Percentiles rank a stretch among this genome's conserved stretches.
These are phyloP conservation scores for Pinus albicaulis DNA, from an alignment of 75 land plant species.

Conservation along the genomic window DNA sequence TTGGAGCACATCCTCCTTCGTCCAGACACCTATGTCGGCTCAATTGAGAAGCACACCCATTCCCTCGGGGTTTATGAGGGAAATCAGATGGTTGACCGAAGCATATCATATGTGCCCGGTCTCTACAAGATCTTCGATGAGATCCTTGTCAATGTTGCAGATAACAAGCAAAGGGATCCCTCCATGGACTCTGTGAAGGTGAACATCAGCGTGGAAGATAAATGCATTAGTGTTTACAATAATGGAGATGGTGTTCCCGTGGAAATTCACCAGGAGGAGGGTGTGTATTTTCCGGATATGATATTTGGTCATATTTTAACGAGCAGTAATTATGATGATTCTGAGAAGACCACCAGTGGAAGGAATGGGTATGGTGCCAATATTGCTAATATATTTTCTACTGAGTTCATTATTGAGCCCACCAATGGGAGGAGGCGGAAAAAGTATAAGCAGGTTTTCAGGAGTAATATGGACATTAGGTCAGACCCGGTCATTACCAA, in stretches of 20 bases:
- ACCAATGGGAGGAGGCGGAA: slow-evolving; percentile 83
- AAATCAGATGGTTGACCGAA: too few relatives aligned
- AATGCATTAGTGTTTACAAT: slow-evolving; percentile 75
- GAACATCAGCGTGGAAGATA: slow-evolving; percentile 58
- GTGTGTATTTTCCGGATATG: slow-evolving; percentile 93
- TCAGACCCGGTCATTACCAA: slow-evolving; percentile 74
- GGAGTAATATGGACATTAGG: slow-evolving; percentile 80
- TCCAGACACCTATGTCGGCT: too few relatives aligned
- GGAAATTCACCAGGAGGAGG: slow-evolving; percentile 85
- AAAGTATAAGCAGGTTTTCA: slow-evolving; percentile 96
- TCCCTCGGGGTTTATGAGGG: too few relatives aligned
- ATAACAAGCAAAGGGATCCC: slow-evolving; percentile 91
- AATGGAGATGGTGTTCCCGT: slow-evolving; percentile 96
- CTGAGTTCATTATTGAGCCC: slow-evolving; percentile 89
- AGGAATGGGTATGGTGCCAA: slow-evolving; percentile 86
- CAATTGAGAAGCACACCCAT: too few relatives aligned
- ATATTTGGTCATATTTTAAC: slow-evolving; percentile 93
- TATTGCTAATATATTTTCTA: slow-evolving; percentile 91
- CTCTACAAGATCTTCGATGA: too few relatives aligned
- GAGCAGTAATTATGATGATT: slow-evolving; percentile 91
- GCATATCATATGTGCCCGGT: too few relatives aligned
- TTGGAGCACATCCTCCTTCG: too few relatives aligned
- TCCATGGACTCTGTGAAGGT: slow-evolving; percentile 79
- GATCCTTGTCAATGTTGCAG: slow-evolving; percentile 93
- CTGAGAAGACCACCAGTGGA: slow-evolving; percentile 89